phyloP scores from a whole-genome alignment of 2,329 filamentous ascomycete genomes.

The Venturiaceae sp. region DNA sequence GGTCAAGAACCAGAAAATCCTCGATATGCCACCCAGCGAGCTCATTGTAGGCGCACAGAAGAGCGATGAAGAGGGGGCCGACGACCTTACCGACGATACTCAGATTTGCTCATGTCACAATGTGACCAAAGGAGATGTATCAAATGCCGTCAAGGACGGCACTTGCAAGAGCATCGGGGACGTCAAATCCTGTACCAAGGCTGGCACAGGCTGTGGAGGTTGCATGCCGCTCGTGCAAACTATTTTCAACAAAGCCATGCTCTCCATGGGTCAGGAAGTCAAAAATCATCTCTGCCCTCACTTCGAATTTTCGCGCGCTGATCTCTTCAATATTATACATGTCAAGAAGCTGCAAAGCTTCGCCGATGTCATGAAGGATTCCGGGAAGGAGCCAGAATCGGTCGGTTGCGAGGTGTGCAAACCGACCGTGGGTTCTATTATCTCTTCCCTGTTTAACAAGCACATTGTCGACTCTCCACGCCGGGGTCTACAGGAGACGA shows the following conservation, averaged over 20 bases:
- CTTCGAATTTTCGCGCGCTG: slow-evolving; percentile 73
- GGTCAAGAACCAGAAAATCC: slow-evolving; percentile 71
- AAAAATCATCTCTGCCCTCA: slow-evolving; percentile 80
- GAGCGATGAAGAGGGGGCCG: slow-evolving; percentile 65
- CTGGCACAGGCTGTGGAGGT: slow-evolving; percentile 81
- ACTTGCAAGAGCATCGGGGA: slow-evolving; percentile 73
- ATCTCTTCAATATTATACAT: slow-evolving; percentile 83
- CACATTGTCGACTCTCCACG: slow-evolving; percentile 64
- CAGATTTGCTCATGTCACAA: slow-evolving; percentile 94
- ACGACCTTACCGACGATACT: slow-evolving; percentile 60
- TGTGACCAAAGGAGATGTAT: slow-evolving; percentile 75
- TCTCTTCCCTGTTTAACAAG: slow-evolving; percentile 73
- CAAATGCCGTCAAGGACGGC: slow-evolving; percentile 62
- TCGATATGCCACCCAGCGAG: slow-evolving; percentile 70
- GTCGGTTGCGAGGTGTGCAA: slow-evolving; percentile 83
- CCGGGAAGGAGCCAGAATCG: slow-evolving; percentile 61
- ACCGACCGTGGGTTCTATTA: slow-evolving; percentile 69
- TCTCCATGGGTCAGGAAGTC: slow-evolving; percentile 74
- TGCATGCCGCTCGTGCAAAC: slow-evolving; percentile 82
- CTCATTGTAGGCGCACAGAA: slow-evolving; percentile 73
- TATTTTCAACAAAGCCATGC: slow-evolving; percentile 86
- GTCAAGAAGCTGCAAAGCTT: slow-evolving; percentile 69
- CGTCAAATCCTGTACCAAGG: slow-evolving; percentile 84
- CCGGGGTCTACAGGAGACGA: slow-evolving; percentile 79
- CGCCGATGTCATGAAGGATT: slow-evolving; percentile 65